Conservation (phyloP, 2,329 filamentous ascomycete genomes). For the Clarireedia homoeocarpa region DNA sequence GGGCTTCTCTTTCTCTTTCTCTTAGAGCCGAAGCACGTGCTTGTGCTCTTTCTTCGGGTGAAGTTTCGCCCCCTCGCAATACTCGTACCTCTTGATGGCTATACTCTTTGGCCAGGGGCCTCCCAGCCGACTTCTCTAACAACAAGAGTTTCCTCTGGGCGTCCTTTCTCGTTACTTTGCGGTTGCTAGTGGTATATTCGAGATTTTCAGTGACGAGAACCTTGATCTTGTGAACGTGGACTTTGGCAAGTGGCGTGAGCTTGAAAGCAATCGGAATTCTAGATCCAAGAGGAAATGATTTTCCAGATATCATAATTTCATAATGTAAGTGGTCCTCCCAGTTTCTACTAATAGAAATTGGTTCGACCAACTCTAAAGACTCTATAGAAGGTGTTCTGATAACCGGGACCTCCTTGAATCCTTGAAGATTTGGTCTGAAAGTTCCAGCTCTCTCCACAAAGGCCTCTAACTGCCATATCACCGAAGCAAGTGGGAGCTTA, state of each 20-base stretch:
- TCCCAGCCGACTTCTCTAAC: conserved; percentile 64
- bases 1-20: conserved; percentile 40
- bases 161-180: conserved; percentile 60
- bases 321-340: conserved; percentile 74
- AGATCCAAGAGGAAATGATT: conserved; percentile 64
- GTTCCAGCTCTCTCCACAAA: conserved; percentile 61
- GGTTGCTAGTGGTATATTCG: conserved; percentile 62
- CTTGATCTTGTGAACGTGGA: conserved; percentile 67
- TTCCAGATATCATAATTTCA: conserved; percentile 70
- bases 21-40: conserved; percentile 28
- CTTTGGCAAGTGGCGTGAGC: conserved; percentile 64
- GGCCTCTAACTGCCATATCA: conserved; percentile 63
- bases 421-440: conserved; percentile 61
- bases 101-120: conserved; percentile 54
- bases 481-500: conserved; percentile 60
- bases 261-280: conserved; percentile 71
- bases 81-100: conserved; percentile 59
- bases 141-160: conserved; percentile 58
- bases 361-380: conserved; percentile 64
- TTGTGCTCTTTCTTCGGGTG: conserved; percentile 36
- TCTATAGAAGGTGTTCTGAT: conserved; percentile 63
- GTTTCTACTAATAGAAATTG: conserved; percentile 66
- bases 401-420: conserved; percentile 57
- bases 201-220: conserved; percentile 66
- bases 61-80: conserved; percentile 57